phyloP scores from a whole-genome alignment of 768 basidiomycete genomes.

The Filobasidium floriforme region DNA sequence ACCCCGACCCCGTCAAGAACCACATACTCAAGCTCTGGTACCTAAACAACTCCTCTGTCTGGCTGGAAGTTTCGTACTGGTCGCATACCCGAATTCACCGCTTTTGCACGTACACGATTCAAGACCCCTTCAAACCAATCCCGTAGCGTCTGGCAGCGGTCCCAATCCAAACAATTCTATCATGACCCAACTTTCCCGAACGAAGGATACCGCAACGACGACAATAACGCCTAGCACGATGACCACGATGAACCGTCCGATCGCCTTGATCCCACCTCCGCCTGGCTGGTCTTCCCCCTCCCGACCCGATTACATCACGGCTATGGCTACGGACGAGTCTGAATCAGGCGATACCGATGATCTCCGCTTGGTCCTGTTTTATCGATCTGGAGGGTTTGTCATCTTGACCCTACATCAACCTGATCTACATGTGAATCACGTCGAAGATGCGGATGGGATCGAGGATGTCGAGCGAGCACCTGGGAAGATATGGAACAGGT shows the following conservation, averaged over 20 bases:
- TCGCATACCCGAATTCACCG: conserved; percentile 38
- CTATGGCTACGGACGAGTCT: conserved; percentile 27
- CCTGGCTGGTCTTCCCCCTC: conserved; percentile 43
- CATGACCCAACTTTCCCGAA: neutral
- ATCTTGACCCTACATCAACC: conserved; percentile 19
- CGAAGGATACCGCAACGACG: neutral
- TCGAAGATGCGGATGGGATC: neutral
- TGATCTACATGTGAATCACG: neutral
- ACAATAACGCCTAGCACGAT: neutral
- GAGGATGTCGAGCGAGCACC: neutral
- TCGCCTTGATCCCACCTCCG: conserved; percentile 44
- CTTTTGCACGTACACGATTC: conserved; percentile 38
- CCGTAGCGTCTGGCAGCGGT: neutral
- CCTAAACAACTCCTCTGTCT: conserved; percentile 34
- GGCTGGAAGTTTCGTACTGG: conserved; percentile 40
- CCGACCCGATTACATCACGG: conserved; percentile 41
- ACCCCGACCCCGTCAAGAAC: neutral
- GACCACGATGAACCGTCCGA: conserved; percentile 16
- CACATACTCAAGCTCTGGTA: neutral
- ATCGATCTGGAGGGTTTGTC: conserved; percentile 42
- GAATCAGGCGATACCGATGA: neutral
- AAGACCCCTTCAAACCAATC: neutral
- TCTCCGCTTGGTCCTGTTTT: conserved; percentile 35
- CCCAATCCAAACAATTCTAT: neutral
- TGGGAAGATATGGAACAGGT: conserved; percentile 6